These are phyloP conservation scores for Glonium stellatum DNA, from an alignment of 495 filamentous ascomycete genomes.

Conservation along the genomic window DNA sequence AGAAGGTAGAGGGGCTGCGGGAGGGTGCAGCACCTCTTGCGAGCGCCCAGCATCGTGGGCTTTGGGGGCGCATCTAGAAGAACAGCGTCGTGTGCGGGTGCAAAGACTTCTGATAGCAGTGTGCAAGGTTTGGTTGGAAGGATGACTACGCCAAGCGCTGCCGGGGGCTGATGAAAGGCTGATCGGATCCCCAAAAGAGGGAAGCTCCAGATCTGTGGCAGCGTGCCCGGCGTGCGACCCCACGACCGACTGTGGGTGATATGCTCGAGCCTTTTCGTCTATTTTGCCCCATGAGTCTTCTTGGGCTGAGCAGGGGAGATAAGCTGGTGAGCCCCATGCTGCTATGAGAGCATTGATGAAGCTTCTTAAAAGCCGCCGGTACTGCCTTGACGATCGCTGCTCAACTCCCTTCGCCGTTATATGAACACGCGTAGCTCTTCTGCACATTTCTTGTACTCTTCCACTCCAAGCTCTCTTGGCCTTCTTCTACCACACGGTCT, in stretches of 20 bases:
- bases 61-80: not conserved
- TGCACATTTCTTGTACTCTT: slow-evolving; percentile 9
- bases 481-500: not conserved
- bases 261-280: slow-evolving; percentile 12
- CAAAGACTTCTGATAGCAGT: not conserved
- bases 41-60: not conserved
- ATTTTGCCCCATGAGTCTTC: slow-evolving; percentile 22
- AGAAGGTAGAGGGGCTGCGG: not conserved
- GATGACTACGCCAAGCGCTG: not conserved
- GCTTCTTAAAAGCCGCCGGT: slow-evolving; percentile 20
- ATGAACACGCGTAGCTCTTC: not conserved
- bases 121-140: not conserved
- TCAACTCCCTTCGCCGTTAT: not conserved
- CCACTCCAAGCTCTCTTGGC: slow-evolving; percentile 10
- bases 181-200: slow-evolving; percentile 14
- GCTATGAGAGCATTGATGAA: slow-evolving; percentile 3
- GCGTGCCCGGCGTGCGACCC: slow-evolving; percentile 13
- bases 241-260: slow-evolving; percentile 12
- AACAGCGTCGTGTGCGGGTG: not conserved
- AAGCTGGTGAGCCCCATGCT: slow-evolving; percentile 15
- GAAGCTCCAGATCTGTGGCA: slow-evolving; percentile 18
- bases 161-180: not conserved
- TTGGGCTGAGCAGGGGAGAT: slow-evolving; percentile 18
- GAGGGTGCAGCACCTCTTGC: not conserved
- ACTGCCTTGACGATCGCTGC: slow-evolving; percentile 10